Percentiles rank a stretch among this genome's conserved stretches.
Evolutionary conservation across 345 rosid genomes (phyloP).

Genomic region (Pseudoturritis turrita): DNA sequence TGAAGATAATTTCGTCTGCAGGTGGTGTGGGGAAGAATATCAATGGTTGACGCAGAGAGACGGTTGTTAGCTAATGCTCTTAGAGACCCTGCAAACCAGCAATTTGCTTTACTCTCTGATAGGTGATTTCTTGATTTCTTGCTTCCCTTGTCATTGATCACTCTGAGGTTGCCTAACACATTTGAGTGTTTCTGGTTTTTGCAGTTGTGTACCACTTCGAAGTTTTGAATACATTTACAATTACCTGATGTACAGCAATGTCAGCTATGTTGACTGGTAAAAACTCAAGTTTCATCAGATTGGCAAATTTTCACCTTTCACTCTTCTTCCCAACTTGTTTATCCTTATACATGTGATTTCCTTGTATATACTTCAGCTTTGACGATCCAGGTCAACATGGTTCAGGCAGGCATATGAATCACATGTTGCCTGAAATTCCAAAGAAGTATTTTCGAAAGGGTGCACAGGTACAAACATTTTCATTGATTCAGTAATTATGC

Average conservation of each 20-base stretch:
- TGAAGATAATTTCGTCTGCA: constrained; percentile 26
- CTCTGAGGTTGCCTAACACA: neutral
- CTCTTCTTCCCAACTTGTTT: neutral
- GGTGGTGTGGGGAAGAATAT: constrained; percentile 71
- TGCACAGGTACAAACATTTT: constrained; percentile 61
- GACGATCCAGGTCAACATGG: constrained; percentile 97
- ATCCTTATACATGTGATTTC: neutral
- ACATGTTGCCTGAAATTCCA: constrained; percentile 87
- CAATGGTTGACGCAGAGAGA: constrained; percentile 68
- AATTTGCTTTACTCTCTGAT: constrained; percentile 60
- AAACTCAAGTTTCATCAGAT: neutral
- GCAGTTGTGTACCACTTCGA: constrained; percentile 92
- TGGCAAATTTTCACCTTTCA: neutral
- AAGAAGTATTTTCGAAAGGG: constrained; percentile 90
- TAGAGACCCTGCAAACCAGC: constrained; percentile 53
- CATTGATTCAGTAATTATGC: neutral
- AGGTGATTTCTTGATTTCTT: constrained; percentile 32
- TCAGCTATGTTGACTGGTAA: constrained; percentile 92
- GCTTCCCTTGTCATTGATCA: neutral
- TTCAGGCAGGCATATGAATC: constrained; percentile 87
- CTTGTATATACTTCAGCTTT: constrained; percentile 53
- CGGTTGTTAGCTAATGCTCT: constrained; percentile 58
- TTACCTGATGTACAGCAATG: constrained; percentile 80
- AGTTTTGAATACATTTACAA: constrained; percentile 77
- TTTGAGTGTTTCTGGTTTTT: constrained; percentile 26